Conservation (phyloP, 2,329 filamentous ascomycete species). For the Aotearoamyces nothofagi region DNA sequence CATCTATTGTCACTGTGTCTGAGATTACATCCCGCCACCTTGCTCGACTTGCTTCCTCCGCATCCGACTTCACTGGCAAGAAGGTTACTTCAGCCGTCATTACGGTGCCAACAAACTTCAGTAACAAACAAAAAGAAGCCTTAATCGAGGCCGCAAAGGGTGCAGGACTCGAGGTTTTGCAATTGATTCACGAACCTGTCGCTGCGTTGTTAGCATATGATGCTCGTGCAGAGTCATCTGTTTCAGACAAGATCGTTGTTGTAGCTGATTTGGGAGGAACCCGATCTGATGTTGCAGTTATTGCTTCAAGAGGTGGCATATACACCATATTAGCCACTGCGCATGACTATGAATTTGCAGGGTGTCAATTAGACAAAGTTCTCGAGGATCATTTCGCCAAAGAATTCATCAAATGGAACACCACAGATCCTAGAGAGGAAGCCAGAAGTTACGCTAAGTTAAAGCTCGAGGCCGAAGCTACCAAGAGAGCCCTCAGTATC, state of each 20-base stretch:
- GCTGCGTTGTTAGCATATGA: constrained; percentile 85
- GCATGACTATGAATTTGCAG: constrained; percentile 91
- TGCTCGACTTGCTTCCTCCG: constrained; percentile 64
- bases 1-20: constrained; percentile 57
- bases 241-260: constrained; percentile 77
- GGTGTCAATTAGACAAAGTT: constrained; percentile 73
- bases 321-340: constrained; percentile 89
- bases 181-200: constrained; percentile 84
- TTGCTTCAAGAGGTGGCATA: constrained; percentile 86
- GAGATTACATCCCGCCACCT: constrained; percentile 80
- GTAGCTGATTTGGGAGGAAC: constrained; percentile 90
- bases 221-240: constrained; percentile 58
- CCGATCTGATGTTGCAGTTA: constrained; percentile 77
- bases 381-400: constrained; percentile 95
- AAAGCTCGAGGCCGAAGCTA: constrained; percentile 76
- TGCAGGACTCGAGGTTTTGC: constrained; percentile 76
- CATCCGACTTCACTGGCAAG: constrained; percentile 85
- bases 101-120: constrained; percentile 87
- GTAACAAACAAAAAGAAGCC: constrained; percentile 71
- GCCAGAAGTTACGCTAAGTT: constrained; percentile 77
- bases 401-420: constrained; percentile 95
- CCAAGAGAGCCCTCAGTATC: constrained; percentile 84
- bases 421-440: constrained; percentile 68
- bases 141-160: constrained; percentile 63
- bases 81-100: constrained; percentile 89